Conservation (phyloP, 441 rosid species). For the Gossypium lobatum region DNA sequence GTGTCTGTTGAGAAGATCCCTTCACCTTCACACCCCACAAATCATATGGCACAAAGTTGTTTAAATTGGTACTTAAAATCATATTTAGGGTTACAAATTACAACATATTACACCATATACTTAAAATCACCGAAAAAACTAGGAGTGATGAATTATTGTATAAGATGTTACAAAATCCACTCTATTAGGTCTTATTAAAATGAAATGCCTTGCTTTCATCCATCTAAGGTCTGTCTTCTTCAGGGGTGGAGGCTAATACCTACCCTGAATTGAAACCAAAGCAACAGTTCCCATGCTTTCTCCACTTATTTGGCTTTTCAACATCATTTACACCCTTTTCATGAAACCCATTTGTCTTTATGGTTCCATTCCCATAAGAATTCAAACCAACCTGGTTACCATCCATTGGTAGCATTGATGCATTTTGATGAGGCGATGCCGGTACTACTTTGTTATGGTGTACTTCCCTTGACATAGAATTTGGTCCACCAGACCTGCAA, state of each 20-base stretch:
- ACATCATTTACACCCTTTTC: conserved; percentile 17
- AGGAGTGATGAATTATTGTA: conserved; percentile 6
- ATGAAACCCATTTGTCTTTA: conserved; percentile 24
- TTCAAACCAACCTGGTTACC: conserved; percentile 21
- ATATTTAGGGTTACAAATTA: too few species aligned
- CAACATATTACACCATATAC: too few species aligned
- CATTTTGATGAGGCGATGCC: conserved; percentile 39
- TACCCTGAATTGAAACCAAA: conserved; percentile 12
- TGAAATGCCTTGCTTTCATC: not conserved
- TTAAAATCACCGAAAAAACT: too few species aligned
- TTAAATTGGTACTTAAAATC: too few species aligned
- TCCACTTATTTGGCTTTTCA: conserved; percentile 18
- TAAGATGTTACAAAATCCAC: not conserved
- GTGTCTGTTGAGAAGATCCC: too few species aligned
- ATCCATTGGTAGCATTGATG: conserved; percentile 15
- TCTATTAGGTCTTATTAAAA: not conserved
- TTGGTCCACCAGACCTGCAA: conserved; percentile 46
- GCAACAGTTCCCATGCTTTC: conserved; percentile 41
- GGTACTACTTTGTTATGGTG: conserved; percentile 60
- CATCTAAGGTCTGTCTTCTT: not conserved
- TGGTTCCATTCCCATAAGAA: conserved; percentile 20
- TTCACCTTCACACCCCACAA: too few species aligned
- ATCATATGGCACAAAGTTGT: too few species aligned
- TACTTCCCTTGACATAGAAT: conserved; percentile 41
- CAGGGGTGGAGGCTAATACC: not conserved